Base-by-base conservation (phyloP, 2,329 filamentous ascomycete genomes). In the Alternaria solani region DNA sequence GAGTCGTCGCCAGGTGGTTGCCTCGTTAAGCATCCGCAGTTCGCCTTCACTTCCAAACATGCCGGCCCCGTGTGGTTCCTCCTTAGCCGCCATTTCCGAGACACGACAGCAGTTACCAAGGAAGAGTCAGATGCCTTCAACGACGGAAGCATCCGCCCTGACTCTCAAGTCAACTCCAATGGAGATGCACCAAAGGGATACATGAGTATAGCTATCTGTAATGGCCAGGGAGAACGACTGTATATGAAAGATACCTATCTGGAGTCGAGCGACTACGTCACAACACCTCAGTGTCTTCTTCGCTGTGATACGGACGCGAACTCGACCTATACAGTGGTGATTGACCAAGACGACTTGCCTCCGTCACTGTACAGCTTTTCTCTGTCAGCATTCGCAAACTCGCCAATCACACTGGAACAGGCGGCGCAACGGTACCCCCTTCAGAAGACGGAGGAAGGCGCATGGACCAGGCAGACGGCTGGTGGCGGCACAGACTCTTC, bases 231-330 rank as follows among this genome's bases (percentile, higher is more conserved):
- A 2, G 83, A 88, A 36, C 86, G 89, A 49, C 88, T 97, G 0
- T 89, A 92, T 66, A 83, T 95, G 14, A 88, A 88, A 54, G 91
- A 94, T 57, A 87, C 88, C 7, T 86, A 89, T 25, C 77, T 91
- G 0, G 88, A 92, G 69, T 88, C 90, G 36, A 91, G 91, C 0
- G 91, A 92, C n/a, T 97, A 92, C 64, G 93, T 98, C 34, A 94
- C 97, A 78, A 96, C 94, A 2, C 93, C 93, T 1, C 96, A 98
- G 76, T 96, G 92, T 0, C 86, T 99, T 7, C 87, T 96, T 44
- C 89, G 91, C 59, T 85, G 96, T 62, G 86, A 91, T 28, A 84
- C 85, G 59, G 78, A 83, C n/a, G 75, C 83, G 2, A 76, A 80
- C 16, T 79, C 80, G 11, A 80, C 79, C 0, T 87, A 87, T 68